These are phyloP conservation scores for Sarcodon sp. DNA, from an alignment of 768 basidiomycete species.

Conservation along the genomic window DNA sequence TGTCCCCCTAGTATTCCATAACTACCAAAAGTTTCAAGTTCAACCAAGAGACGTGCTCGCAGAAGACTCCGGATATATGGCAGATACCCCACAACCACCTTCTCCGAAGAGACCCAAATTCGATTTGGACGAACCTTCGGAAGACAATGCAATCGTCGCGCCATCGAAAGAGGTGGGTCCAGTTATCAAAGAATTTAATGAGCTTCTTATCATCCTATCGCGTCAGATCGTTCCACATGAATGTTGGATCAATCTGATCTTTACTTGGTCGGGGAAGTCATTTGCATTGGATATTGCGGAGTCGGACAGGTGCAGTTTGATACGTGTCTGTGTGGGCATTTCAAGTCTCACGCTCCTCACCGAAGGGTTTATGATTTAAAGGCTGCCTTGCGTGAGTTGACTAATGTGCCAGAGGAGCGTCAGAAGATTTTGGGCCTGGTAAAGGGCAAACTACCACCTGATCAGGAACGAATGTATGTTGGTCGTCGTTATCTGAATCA, in stretches of 20 bases:
- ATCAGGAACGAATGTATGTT: constrained; percentile 51
- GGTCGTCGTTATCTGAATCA: not conserved
- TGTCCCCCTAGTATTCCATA: too few relatives aligned
- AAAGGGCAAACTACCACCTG: constrained; percentile 71
- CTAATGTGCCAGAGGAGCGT: constrained; percentile 69
- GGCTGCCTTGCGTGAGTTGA: constrained; percentile 47
- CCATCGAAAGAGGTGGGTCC: too few relatives aligned
- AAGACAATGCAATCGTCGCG: too few relatives aligned
- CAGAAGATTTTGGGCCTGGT: constrained; percentile 84
- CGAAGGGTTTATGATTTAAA: constrained; percentile 75
- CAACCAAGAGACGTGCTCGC: too few relatives aligned
- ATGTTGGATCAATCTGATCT: constrained; percentile 48
- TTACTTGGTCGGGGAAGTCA: constrained; percentile 61
- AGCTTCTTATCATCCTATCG: too few relatives aligned
- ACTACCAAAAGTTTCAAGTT: too few relatives aligned
- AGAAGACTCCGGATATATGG: too few relatives aligned
- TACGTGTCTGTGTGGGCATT: not conserved
- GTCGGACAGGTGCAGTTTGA: constrained; percentile 51
- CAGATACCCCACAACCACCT: too few relatives aligned
- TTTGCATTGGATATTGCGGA: constrained; percentile 60
- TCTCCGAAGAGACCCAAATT: too few relatives aligned
- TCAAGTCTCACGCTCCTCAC: not conserved
- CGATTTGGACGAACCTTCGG: too few relatives aligned
- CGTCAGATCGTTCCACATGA: not conserved
- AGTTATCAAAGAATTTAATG: too few relatives aligned